A percentile compares a stretch with the other conserved stretches of the same genome.
Evolutionary conservation across 1,284 basidiomycete genomes (phyloP).

Genomic region (Apiotrichum laibachii): DNA sequence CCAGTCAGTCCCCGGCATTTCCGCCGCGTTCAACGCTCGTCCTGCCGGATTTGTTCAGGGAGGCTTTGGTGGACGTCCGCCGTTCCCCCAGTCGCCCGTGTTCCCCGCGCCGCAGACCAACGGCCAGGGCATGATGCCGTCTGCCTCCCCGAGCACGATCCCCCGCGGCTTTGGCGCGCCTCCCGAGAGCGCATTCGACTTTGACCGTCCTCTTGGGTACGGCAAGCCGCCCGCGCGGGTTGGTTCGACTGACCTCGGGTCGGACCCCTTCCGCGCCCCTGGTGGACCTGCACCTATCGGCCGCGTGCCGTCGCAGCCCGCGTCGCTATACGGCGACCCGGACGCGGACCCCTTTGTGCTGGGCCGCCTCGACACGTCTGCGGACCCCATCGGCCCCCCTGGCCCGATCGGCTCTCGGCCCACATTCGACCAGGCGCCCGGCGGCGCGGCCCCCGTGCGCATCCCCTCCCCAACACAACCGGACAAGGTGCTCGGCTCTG

Average conservation of each 20-base stretch:
- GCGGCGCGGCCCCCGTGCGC: not conserved
- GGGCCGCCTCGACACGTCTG: not conserved
- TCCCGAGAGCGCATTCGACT: constrained; percentile 15
- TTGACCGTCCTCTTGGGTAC: constrained; percentile 36
- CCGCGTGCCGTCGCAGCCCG: constrained; percentile 15
- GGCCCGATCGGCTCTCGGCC: constrained; percentile 18
- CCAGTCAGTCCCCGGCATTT: constrained; percentile 13
- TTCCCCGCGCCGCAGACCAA: constrained; percentile 29
- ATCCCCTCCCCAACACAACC: constrained; percentile 28
- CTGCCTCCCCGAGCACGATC: constrained; percentile 33
- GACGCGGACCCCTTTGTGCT: constrained; percentile 12
- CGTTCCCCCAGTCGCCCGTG: constrained; percentile 30
- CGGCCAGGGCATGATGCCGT: constrained; percentile 17
- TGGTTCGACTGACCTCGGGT: constrained; percentile 22
- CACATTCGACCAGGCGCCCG: constrained; percentile 8
- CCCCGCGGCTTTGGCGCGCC: constrained; percentile 4
- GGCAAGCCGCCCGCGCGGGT: constrained; percentile 23
- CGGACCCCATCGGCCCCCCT: constrained; percentile 15
- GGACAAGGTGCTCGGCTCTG: constrained; percentile 39
- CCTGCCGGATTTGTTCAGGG: constrained; percentile 1
- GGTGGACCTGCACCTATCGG: constrained; percentile 34
- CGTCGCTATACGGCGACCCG: constrained; percentile 14
- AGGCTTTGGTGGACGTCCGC: constrained; percentile 11
- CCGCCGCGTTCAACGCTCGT: constrained; percentile 7
- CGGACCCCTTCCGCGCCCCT: constrained; percentile 32